A percentile compares a stretch with the other conserved stretches of the same genome.
phyloP scores from a whole-genome alignment of 306 rosid genomes.

The Vigna hirtella region DNA sequence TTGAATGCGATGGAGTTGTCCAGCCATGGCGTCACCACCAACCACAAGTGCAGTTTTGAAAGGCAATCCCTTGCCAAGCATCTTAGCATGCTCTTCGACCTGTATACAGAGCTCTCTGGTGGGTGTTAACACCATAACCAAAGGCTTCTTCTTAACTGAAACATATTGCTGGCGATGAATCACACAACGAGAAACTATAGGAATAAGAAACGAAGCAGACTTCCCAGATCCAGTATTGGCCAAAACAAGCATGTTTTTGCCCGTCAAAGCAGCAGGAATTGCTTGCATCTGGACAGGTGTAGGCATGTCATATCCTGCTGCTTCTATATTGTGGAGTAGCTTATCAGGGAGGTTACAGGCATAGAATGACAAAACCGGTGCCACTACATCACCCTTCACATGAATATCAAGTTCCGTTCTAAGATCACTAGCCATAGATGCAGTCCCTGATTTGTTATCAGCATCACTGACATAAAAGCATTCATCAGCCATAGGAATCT shows the following conservation, averaged over 20 bases:
- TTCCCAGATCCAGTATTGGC: slow-evolving; percentile 89
- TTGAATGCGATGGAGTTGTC: slow-evolving; percentile 78
- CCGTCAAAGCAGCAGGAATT: slow-evolving; percentile 73
- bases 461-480: slow-evolving; percentile 74
- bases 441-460: slow-evolving; percentile 42
- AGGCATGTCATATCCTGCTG: slow-evolving; percentile 81
- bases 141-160: slow-evolving; percentile 58
- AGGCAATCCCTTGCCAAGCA: slow-evolving; percentile 78
- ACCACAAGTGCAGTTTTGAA: slow-evolving; percentile 93
- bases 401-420: slow-evolving; percentile 68
- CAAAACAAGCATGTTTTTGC: slow-evolving; percentile 78
- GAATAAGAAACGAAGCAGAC: slow-evolving; percentile 79
- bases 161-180: slow-evolving; percentile 47
- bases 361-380: slow-evolving; percentile 69
- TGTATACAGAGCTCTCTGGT: slow-evolving; percentile 87
- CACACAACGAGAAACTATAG: slow-evolving; percentile 64
- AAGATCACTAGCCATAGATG: slow-evolving; percentile 50
- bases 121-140: slow-evolving; percentile 79
- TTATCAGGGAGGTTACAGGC: slow-evolving; percentile 65
- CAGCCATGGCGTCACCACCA: slow-evolving; percentile 86
- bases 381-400: slow-evolving; percentile 63
- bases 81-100: slow-evolving; percentile 83
- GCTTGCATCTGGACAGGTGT: slow-evolving; percentile 96
- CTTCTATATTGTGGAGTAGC: slow-evolving; percentile 77
- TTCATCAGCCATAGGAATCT: slow-evolving; percentile 68